A percentile compares a stretch with the other conserved stretches of the same genome.
These are phyloP conservation scores for Dalbergia oliveri DNA, from an alignment of 306 rosid genomes.

Conservation along the genomic window DNA sequence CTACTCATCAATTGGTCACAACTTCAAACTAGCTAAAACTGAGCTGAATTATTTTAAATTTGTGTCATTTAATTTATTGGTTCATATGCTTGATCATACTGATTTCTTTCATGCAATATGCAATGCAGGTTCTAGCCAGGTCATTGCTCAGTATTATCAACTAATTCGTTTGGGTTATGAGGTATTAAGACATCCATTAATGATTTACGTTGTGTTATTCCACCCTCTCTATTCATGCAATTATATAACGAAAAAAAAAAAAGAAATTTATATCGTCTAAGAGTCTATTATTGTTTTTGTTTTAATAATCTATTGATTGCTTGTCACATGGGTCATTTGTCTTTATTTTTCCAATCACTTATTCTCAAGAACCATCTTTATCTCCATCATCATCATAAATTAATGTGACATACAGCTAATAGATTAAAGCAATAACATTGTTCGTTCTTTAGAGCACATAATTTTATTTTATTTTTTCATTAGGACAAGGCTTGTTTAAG, in stretches of 20 bases:
- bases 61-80: conserved; percentile 12
- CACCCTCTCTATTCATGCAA: not conserved
- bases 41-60: not conserved
- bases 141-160: conserved; percentile 94
- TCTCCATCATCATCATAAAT: too few relatives aligned
- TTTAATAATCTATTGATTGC: too few relatives aligned
- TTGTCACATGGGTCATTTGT: too few relatives aligned
- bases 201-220: not conserved
- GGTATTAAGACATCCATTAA: conserved; percentile 47
- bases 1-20: not conserved
- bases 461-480: too few relatives aligned
- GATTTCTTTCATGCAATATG: conserved; percentile 5
- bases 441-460: too few relatives aligned
- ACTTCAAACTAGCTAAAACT: not conserved
- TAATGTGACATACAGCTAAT: too few relatives aligned
- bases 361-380: too few relatives aligned
- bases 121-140: conserved; percentile 88
- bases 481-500: too few relatives aligned
- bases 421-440: too few relatives aligned
- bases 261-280: too few relatives aligned
- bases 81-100: conserved; percentile 9
- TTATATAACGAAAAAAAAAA: not conserved
- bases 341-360: too few relatives aligned
- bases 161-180: conserved; percentile 88
- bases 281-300: too few relatives aligned